Conservation (phyloP, 2,329 filamentous ascomycete species). For the Fusarium sp. region DNA sequence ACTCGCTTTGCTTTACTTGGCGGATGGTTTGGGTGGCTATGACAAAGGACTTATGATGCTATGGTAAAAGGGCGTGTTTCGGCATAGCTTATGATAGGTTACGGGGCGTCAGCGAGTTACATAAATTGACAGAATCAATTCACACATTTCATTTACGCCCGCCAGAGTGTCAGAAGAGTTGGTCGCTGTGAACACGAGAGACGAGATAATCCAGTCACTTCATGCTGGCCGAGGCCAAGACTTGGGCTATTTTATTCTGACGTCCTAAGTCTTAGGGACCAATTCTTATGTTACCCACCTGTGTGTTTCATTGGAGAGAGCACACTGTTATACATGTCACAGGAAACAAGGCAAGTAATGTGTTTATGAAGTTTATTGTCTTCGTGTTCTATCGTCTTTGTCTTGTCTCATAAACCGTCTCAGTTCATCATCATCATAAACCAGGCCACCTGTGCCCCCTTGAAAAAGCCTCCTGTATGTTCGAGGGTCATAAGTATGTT, state of each 20-base stretch:
- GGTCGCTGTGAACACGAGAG: too few species aligned
- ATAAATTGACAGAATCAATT: constrained; percentile 43
- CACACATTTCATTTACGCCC: not conserved
- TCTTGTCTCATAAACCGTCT: constrained; percentile 10
- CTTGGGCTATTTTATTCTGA: not conserved
- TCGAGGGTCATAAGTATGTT: constrained; percentile 16
- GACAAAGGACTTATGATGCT: constrained; percentile 12
- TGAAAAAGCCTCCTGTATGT: constrained; percentile 25
- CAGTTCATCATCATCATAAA: constrained; percentile 24
- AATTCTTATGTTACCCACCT: not conserved
- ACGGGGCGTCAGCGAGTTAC: constrained; percentile 29
- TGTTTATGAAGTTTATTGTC: constrained; percentile 14
- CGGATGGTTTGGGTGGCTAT: constrained; percentile 11
- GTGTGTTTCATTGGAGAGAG: not conserved
- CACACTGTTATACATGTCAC: not conserved
- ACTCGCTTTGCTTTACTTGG: constrained; percentile 22
- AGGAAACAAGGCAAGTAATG: not conserved
- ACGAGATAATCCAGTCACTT: too few species aligned
- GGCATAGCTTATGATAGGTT: constrained; percentile 13
- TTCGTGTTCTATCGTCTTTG: not conserved
- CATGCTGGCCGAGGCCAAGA: fast-evolving
- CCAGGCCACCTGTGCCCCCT: constrained; percentile 17
- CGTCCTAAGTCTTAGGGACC: too few species aligned
- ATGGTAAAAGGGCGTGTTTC: constrained; percentile 17
- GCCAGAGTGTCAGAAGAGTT: fast-evolving